Evolutionary conservation across 2,329 filamentous ascomycete genomes (phyloP), one percentile per base, ranked within the genome.

Genomic region (Niveomyces coronatus): DNA sequence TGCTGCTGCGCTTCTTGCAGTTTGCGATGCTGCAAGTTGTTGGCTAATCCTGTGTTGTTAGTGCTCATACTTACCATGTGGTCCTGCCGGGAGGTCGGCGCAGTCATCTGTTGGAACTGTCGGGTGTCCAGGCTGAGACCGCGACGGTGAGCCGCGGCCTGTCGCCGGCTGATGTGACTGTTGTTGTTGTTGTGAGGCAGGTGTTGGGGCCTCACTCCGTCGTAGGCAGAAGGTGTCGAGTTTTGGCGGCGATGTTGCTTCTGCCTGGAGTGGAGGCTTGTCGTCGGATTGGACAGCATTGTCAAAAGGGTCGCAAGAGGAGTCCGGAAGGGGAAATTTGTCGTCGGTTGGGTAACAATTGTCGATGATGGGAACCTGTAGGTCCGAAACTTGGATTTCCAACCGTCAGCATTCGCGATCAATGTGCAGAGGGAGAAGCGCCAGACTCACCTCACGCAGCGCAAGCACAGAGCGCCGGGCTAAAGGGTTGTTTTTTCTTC

Each of bases 1-100:
- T 87, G 84, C 79, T 85, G 78, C 76, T 89, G 85, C 79, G 82
- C 74, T 84, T 85, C 83, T 81, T 81, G 82, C 79, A 86, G 74
- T 67, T 77, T 72, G 39, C 52, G 49, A 74, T 86, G 82, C 75
- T 88, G 83, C 74, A 68, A 66, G 51, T 45, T 50, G 44, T 47
- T 65, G 65, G 72, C 52, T 68, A 68, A 63, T 72, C 67, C 67
- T 68, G 64, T 58, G 57, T 67, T 60, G 64, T 71, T 75, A 65
- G 67, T 70, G 60, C 54, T 51, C 48, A 61, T 68, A 65, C 67
- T 70, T 69, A 72, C 65, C 65, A 57, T 54, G 39, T 51, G 49
- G 36, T 53, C 49, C 46, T 58, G 56, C 53, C 52, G 42, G 47
- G 47, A 36, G 37, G 37, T 40, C 23, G 47, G 45, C 36, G 50